Percentiles rank a stretch among this genome's conserved stretches.
phyloP scores from a whole-genome alignment of 768 basidiomycete genomes.

The Hortiboletus campestris region DNA sequence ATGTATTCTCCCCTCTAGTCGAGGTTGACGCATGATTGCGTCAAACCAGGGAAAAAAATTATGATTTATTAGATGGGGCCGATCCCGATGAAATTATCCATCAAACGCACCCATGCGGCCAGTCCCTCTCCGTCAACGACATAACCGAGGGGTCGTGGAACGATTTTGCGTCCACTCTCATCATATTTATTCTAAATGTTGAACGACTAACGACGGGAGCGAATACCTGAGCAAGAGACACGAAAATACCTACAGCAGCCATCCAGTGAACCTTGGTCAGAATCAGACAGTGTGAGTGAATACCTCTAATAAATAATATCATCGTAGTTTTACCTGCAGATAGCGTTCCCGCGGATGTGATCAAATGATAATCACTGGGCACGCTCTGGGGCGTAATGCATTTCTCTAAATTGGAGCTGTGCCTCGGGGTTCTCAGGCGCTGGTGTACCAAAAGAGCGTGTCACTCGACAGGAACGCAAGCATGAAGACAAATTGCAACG shows the following conservation, averaged over 20 bases:
- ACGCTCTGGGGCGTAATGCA: constrained; percentile 4
- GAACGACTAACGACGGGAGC: not conserved
- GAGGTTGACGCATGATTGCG: constrained; percentile 20
- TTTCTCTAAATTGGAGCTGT: constrained; percentile 4
- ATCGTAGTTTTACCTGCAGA: constrained; percentile 7
- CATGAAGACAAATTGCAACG: not conserved
- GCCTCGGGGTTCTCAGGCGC: constrained; percentile 11
- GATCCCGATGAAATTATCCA: constrained; percentile 1
- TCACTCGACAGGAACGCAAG: not conserved
- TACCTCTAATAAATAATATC: constrained; percentile 1
- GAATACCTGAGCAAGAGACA: not conserved
- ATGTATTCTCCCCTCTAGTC: constrained; percentile 18
- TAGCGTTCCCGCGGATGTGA: constrained; percentile 23
- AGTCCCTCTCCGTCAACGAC: constrained; percentile 9
- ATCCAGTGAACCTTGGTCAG: constrained; percentile 7
- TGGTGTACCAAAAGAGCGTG: not conserved
- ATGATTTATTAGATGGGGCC: not conserved
- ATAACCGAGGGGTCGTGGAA: constrained; percentile 19
- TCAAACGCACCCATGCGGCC: constrained; percentile 8
- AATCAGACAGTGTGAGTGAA: not conserved
- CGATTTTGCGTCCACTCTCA: constrained; percentile 1
- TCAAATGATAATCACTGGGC: constrained; percentile 5
- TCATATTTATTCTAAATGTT: not conserved
- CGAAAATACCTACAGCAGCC: constrained; percentile 6
- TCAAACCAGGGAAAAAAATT: constrained; percentile 18